A percentile compares a stretch with the other conserved stretches of the same genome.
Conservation (phyloP, 2,329 filamentous ascomycete genomes). For the Pseudogymnoascus verrucosus region DNA sequence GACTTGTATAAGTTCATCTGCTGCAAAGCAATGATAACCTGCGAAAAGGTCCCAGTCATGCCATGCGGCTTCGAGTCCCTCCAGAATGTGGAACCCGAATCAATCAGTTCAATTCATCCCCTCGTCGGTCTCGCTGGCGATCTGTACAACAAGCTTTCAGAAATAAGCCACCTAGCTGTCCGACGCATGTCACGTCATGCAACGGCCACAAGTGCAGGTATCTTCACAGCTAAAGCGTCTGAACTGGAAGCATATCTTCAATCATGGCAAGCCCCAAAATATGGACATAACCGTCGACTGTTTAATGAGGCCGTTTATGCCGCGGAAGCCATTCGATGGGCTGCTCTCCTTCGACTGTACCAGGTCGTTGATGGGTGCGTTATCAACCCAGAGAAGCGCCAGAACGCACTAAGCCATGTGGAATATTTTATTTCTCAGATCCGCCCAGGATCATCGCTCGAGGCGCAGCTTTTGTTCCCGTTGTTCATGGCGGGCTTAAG, state of each 20-base stretch:
- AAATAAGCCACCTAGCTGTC: conserved; percentile 3
- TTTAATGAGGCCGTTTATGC: conserved; percentile 6
- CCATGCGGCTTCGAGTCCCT: neutral
- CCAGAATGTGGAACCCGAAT: neutral
- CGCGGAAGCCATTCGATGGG: conserved; percentile 12
- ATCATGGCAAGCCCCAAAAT: neutral
- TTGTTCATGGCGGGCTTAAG: conserved; percentile 11
- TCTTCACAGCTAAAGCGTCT: neutral
- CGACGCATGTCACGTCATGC: neutral
- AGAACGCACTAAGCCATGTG: neutral
- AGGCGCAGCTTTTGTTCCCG: conserved; percentile 10
- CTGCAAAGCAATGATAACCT: conserved; percentile 3
- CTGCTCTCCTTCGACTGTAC: conserved; percentile 10
- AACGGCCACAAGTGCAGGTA: neutral
- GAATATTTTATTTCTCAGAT: conserved; percentile 8
- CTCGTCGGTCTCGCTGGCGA: conserved; percentile 3
- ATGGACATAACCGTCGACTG: neutral
- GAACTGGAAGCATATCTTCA: conserved; percentile 2
- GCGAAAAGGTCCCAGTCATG: neutral
- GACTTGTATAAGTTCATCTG: conserved; percentile 10
- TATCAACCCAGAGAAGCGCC: neutral
- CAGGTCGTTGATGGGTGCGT: conserved; percentile 12
- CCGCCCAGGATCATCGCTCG: conserved; percentile 8
- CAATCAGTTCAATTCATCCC: neutral
- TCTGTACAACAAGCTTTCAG: neutral